Evolutionary conservation across 225 moss, liverwort and hornwort genomes (phyloP).

Genomic region (Pleurozium schreberi): DNA sequence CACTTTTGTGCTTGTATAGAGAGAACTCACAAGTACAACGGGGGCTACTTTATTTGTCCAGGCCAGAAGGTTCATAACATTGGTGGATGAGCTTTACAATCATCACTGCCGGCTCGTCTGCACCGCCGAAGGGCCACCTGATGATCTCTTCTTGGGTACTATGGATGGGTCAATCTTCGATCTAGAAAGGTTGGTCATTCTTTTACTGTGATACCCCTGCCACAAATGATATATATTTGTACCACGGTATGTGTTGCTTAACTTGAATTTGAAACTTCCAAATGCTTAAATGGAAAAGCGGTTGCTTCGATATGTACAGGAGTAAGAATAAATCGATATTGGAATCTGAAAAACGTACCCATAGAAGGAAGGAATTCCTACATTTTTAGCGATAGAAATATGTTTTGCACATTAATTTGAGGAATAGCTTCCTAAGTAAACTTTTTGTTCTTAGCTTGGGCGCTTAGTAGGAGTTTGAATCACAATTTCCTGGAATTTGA

Average conservation of each 20-base stretch:
- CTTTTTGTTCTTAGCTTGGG: not conserved
- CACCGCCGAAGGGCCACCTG: constrained; percentile 69
- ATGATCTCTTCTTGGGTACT: constrained; percentile 79
- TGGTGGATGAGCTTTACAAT: constrained; percentile 96
- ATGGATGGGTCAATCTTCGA: constrained; percentile 74
- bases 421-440: not conserved
- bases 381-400: not conserved
- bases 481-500: not conserved
- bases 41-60: constrained; percentile 7
- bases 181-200: constrained; percentile 53
- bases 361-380: not conserved
- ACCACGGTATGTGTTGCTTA: not conserved
- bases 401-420: not conserved
- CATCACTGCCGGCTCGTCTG: constrained; percentile 85
- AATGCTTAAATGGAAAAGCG: not conserved
- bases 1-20: not conserved
- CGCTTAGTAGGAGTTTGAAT: not conserved
- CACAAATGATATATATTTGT: not conserved
- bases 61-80: constrained; percentile 90
- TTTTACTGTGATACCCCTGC: not conserved
- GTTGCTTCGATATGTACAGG: not conserved
- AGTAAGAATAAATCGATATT: not conserved
- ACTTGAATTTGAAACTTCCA: not conserved
- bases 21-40: not conserved
- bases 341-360: not conserved